A percentile compares a stretch with the other conserved stretches of the same genome.
phyloP scores from a whole-genome alignment of 2,329 filamentous ascomycete species.

The Claviceps lovelessii region DNA sequence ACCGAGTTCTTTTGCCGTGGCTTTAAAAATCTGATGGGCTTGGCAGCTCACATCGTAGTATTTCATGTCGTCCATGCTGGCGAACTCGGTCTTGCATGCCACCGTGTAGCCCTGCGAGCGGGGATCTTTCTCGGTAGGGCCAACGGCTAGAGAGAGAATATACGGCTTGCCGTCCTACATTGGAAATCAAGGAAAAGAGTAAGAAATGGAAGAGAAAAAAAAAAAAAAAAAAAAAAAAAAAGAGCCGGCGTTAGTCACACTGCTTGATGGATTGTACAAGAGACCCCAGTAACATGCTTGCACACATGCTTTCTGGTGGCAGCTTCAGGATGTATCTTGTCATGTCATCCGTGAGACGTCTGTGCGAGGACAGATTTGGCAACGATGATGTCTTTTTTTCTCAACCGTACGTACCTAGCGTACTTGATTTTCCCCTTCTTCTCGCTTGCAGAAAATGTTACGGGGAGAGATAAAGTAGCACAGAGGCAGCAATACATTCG shows the following conservation, averaged over 20 bases:
- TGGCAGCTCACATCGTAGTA: slow-evolving; percentile 47
- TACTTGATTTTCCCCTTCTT: not conserved
- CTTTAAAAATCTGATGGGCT: slow-evolving; percentile 30
- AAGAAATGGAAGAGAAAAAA: not conserved
- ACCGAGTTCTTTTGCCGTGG: slow-evolving; percentile 17
- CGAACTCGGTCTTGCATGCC: slow-evolving; percentile 48
- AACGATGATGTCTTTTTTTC: not conserved
- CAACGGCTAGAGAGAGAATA: slow-evolving; percentile 43
- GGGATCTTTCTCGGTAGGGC: slow-evolving; percentile 39
- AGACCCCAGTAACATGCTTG: not conserved
- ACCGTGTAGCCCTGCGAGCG: slow-evolving; percentile 53
- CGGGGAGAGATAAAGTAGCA: not conserved
- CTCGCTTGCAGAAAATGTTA: not conserved
- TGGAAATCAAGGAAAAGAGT: not conserved
- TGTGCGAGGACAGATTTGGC: not conserved
- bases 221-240: not conserved
- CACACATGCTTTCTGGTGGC: not conserved
- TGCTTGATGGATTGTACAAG: not conserved
- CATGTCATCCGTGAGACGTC: not conserved
- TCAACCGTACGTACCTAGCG: not conserved
- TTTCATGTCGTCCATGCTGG: slow-evolving; percentile 50
- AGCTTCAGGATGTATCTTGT: not conserved
- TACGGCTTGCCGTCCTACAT: slow-evolving; percentile 55
- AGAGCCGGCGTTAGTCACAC: slow-evolving; percentile 7
- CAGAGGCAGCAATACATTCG: not conserved